Percentiles rank a stretch among this genome's conserved stretches.
Conservation (phyloP, 2,329 filamentous ascomycete species). For the Neophaeococcomyces mojaviensis region DNA sequence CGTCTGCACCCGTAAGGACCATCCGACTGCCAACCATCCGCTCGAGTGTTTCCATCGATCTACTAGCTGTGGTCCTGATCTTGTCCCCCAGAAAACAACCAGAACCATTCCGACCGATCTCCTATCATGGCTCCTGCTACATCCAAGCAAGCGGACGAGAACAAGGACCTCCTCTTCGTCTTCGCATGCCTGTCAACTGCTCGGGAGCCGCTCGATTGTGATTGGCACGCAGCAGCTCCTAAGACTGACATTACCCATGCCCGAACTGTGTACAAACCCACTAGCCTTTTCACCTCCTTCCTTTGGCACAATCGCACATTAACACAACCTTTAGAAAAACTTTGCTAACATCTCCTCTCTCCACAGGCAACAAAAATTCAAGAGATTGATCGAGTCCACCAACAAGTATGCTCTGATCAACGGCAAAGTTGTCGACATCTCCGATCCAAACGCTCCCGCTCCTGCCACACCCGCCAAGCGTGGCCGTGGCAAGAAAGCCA, state of each 20-base stretch:
- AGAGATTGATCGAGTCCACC: slow-evolving; percentile 8
- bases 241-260: neutral
- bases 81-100: too few relatives aligned
- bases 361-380: slow-evolving; percentile 8
- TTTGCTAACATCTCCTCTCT: neutral
- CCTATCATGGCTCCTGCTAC: neutral
- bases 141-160: neutral
- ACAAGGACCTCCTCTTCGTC: neutral
- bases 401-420: slow-evolving; percentile 1
- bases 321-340: neutral
- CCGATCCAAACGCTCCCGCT: neutral
- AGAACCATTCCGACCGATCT: too few relatives aligned
- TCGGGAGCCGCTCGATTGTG: neutral
- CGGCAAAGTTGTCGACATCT: slow-evolving; percentile 12
- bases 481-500: slow-evolving; percentile 1
- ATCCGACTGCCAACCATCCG: too few relatives aligned
- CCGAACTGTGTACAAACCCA: neutral
- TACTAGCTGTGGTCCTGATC: too few relatives aligned
- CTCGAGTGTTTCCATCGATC: too few relatives aligned
- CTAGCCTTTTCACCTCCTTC: neutral
- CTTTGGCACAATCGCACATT: neutral
- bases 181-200: neutral
- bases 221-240: neutral
- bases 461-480: slow-evolving; percentile 4
- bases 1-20: too few relatives aligned